Conservation (phyloP, 2,329 filamentous ascomycete genomes). For the Aspergillus sojae region DNA sequence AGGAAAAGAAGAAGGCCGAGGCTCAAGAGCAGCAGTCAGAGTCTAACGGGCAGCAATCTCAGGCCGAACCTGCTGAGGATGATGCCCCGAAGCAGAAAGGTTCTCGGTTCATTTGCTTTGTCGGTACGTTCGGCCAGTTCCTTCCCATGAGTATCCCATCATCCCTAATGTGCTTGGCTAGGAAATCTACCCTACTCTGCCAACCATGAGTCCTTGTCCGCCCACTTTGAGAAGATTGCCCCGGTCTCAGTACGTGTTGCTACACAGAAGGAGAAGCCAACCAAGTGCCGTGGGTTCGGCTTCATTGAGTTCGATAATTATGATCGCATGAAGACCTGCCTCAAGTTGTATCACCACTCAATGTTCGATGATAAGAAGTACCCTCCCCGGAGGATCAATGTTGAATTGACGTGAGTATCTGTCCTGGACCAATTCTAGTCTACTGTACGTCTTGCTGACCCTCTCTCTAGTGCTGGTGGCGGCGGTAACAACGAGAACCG, state of each 20-base stretch:
- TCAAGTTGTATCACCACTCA: conserved; percentile 88
- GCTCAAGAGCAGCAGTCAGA: conserved; percentile 19
- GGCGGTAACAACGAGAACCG: conserved; percentile 78
- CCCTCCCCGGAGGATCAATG: conserved; percentile 76
- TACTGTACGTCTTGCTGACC: conserved; percentile 2
- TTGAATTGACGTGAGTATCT: conserved; percentile 77
- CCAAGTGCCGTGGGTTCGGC: conserved; percentile 73
- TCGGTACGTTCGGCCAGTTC: conserved; percentile 54
- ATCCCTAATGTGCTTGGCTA: conserved; percentile 24
- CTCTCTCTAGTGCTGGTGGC: conserved; percentile 65
- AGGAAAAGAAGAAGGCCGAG: conserved; percentile 23
- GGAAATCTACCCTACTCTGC: conserved; percentile 89
- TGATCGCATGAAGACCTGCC: conserved; percentile 88
- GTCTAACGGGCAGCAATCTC: conserved; percentile 7
- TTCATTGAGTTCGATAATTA: conserved; percentile 88
- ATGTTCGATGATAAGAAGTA: conserved; percentile 64
- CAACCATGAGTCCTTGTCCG: conserved; percentile 67
- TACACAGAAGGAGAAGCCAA: conserved; percentile 64
- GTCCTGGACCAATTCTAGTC: neutral
- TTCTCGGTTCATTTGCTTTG: conserved; percentile 74
- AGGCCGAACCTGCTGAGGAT: conserved; percentile 20
- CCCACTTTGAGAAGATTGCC: conserved; percentile 77
- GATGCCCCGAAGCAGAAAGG: conserved; percentile 38
- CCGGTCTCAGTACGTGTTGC: conserved; percentile 73
- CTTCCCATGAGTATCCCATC: no score